Percentiles rank a stretch among this genome's conserved stretches.
Evolutionary conservation across 2,329 filamentous ascomycete species (phyloP).

Genomic region (Trichophyton schoenleinii): DNA sequence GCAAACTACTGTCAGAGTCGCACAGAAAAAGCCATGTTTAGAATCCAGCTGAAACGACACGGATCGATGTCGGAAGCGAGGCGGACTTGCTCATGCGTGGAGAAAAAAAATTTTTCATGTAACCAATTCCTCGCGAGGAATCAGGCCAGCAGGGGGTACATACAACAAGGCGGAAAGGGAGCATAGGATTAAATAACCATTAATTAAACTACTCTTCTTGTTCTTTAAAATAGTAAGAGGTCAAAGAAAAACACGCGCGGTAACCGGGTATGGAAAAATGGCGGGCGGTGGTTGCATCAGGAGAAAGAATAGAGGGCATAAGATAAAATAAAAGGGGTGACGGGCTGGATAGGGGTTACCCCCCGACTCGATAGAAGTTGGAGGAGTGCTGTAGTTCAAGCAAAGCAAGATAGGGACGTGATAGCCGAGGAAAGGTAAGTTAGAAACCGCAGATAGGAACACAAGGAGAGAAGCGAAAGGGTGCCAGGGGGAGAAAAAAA

Average conservation of each 20-base stretch:
- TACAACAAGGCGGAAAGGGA: background rate
- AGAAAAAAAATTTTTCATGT: background rate
- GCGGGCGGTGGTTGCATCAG: conserved; percentile 1
- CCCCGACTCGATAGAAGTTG: background rate
- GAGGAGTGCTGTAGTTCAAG: background rate
- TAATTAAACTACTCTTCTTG: conserved; percentile 4
- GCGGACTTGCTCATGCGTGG: background rate
- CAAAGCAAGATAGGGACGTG: background rate
- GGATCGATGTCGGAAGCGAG: background rate
- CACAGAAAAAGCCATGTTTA: background rate
- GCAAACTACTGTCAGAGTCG: background rate
- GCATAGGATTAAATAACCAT: conserved; percentile 4
- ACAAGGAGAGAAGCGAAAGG: background rate
- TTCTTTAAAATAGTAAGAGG: conserved; percentile 5
- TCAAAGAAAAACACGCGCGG: conserved; percentile 4
- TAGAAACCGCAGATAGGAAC: background rate
- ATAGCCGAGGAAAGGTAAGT: background rate
- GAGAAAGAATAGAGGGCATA: background rate
- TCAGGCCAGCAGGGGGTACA: background rate
- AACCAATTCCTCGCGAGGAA: background rate
- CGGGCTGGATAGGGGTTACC: background rate
- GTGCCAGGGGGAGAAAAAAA: no score
- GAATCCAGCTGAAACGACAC: background rate
- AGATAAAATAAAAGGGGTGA: background rate
- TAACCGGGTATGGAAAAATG: conserved; percentile 4